Conservation (phyloP, 495 filamentous ascomycete species). For the Aspergillus bridgeri region DNA sequence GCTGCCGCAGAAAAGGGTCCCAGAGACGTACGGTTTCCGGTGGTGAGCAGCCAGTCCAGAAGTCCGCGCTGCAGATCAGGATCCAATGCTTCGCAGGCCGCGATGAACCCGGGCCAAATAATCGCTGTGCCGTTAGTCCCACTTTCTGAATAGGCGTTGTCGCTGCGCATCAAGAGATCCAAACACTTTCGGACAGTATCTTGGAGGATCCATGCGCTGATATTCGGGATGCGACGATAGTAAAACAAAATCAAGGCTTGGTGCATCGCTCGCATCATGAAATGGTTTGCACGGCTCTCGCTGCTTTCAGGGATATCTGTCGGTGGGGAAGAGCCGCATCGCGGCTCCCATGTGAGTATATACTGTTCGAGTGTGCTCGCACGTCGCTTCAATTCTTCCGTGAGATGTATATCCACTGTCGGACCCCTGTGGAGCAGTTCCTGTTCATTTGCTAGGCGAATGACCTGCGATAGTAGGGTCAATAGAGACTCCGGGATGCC, state of each 20-base stretch:
- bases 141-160: not conserved
- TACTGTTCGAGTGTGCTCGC: conserved; percentile 9
- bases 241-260: conserved; percentile 14
- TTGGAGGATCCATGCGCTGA: conserved; percentile 14
- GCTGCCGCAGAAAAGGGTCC: conserved; percentile 11
- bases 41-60: conserved; percentile 9
- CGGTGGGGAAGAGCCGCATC: not conserved
- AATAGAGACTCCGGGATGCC: conserved; percentile 16
- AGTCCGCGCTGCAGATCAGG: not conserved
- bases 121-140: not conserved
- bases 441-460: conserved; percentile 17
- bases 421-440: conserved; percentile 6
- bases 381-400: conserved; percentile 1
- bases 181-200: conserved; percentile 13
- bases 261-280: conserved; percentile 7
- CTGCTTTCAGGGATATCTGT: not conserved
- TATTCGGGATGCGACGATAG: conserved; percentile 14
- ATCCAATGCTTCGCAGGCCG: conserved; percentile 15
- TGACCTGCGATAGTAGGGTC: conserved; percentile 13
- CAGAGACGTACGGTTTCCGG: conserved; percentile 1
- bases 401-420: not conserved
- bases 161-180: not conserved
- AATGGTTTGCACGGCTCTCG: not conserved
- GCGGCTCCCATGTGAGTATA: conserved; percentile 10
- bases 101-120: conserved; percentile 13